Base-by-base conservation (phyloP, 2,329 filamentous ascomycete species). In the Gyromitra esculenta region DNA sequence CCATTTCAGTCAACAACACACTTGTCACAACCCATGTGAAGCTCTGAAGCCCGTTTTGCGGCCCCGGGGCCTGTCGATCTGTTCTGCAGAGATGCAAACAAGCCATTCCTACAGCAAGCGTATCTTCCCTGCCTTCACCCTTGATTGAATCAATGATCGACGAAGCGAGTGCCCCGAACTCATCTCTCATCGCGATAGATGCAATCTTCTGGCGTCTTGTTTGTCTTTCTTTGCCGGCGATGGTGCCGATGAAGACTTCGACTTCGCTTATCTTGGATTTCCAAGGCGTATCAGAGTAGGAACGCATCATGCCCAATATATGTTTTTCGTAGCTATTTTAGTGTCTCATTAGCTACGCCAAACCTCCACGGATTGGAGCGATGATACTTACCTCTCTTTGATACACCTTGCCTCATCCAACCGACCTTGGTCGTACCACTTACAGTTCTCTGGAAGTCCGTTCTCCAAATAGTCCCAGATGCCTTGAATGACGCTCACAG, bases 181-280 rank as follows among this genome's bases (percentile, higher is more conserved):
- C 83, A 8, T 85, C 85, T 54, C 84, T 85, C 79, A 87, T 83
- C 15, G 80, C 83, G 1, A 81, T 81, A 1, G 85, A 86, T 4
- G 81, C 78, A 25, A 86, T 85, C n/a, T 82, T 83, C 71, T 86
- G 84, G 1, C 81, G 80, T 54, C 81, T 82, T 21, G 79, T 84
- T 56, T 82, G 83, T 75, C 85, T 86, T 66, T 87, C 87, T 25
- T 68, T 78, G 7, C 80, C 80, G 43, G 89, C 84, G 77, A 90
- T 88, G 66, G 85, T 87, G 37, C 88, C 88, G 39, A 86, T 85
- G 80, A 90, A 89, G 57, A 87, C 87, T 82, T 89, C 87, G 5
- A 85, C 82, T 80, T 88, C 87, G 9, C 83, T 85, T 11, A 88
- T 83, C 1, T 60, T 60, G 4, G 83, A 83, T 3, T 83, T 81